Conservation (phyloP, 257 asterid genomes). For the Solanum dulcamara region DNA sequence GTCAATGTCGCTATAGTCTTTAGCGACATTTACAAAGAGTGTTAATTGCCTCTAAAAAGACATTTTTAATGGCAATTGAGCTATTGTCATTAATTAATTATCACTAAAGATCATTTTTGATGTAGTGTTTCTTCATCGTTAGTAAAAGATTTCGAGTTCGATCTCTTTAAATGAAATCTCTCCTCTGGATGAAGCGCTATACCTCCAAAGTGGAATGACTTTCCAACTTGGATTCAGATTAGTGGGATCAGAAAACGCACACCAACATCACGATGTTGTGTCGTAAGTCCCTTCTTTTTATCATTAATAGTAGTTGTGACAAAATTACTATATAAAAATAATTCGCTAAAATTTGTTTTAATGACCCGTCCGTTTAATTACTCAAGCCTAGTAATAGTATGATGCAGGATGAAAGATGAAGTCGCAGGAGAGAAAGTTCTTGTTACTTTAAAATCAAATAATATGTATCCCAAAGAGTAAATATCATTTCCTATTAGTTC, state of each 20-base stretch:
- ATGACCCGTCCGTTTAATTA: no score
- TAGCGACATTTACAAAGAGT: no score
- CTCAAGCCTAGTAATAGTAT: no score
- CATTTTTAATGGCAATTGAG: no score
- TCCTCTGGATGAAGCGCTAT: background rate
- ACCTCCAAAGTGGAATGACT: background rate
- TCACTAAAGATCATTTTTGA: no score
- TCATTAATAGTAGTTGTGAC: background rate
- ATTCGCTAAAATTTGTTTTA: no score
- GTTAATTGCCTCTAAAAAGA: no score
- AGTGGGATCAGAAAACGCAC: background rate
- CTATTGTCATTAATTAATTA: no score
- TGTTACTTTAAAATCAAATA: constrained; percentile 7
- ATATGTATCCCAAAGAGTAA: constrained; percentile 9
- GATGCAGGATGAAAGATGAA: constrained; percentile 8
- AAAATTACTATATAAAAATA: no score
- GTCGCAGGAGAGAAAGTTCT: constrained; percentile 17
- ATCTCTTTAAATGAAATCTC: background rate
- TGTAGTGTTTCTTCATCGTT: no score
- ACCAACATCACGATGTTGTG: background rate
- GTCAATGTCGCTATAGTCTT: no score
- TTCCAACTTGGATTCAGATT: background rate
- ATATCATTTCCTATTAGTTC: background rate
- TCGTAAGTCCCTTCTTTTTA: constrained; percentile 4
- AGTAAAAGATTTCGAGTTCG: background rate